Evolutionary conservation across 805 yeast species (phyloP).

Genomic region (Sugiyamaella smithiae): DNA sequence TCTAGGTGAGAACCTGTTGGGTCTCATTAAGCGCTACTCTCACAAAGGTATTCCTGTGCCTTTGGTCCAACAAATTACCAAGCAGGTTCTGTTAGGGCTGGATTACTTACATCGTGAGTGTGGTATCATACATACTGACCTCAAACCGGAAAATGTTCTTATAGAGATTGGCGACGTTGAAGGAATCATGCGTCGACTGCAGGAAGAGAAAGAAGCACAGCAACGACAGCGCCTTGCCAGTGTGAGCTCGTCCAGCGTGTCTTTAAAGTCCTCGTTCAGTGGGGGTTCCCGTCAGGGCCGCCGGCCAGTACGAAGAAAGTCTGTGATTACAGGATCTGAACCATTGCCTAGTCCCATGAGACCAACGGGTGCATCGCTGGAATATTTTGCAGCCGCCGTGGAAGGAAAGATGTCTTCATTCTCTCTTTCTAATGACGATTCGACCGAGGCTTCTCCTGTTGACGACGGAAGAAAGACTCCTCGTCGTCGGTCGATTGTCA

Average conservation of each 20-base stretch:
- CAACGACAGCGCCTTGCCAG: not conserved
- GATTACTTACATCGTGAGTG: conserved; percentile 70
- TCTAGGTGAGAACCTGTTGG: conserved; percentile 86
- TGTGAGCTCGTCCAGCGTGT: conserved; percentile 9
- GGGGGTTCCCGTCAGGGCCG: conserved; percentile 12
- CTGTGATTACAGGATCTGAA: conserved; percentile 85
- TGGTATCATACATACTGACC: conserved; percentile 72
- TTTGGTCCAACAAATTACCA: conserved; percentile 77
- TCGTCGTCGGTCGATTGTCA: conserved; percentile 10
- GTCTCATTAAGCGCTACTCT: conserved; percentile 72
- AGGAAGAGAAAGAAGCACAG: conserved; percentile 46
- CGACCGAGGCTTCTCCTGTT: not conserved
- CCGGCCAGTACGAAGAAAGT: conserved; percentile 58
- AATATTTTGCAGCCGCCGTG: conserved; percentile 12
- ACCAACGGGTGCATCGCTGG: conserved; percentile 34
- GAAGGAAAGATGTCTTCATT: conserved; percentile 10
- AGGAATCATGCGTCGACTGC: conserved; percentile 65
- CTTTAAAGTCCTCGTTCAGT: not conserved
- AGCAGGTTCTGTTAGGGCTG: conserved; percentile 68
- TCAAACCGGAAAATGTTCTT: conserved; percentile 72
- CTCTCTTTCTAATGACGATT: not conserved
- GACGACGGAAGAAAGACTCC: not conserved
- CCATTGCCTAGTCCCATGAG: conserved; percentile 88
- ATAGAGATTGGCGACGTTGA: conserved; percentile 84
- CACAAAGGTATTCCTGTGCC: conserved; percentile 76